Base-by-base conservation (phyloP, 805 yeast species). In the Saccharomyces eubayanus region DNA sequence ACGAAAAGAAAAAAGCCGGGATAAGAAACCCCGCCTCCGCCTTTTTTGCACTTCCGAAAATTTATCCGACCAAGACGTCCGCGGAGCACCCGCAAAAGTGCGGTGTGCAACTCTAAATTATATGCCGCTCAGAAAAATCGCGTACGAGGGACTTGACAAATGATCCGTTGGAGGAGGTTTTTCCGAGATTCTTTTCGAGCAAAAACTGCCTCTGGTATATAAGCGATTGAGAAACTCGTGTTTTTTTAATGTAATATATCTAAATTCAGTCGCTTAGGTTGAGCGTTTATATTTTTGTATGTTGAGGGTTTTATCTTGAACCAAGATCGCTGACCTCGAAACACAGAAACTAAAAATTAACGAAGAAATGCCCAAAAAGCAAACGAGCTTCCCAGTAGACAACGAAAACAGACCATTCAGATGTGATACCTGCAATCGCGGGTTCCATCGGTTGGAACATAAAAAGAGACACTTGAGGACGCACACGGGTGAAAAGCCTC, bases 401-500 rank as follows among this genome's bases (percentile, higher is more conserved):
- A 62, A 61, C 20, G 60, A 58, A 14, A 71, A 74, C 36, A 72
- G 96, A 58, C 97, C 96, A 2, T 90, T 87, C 75, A 82, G 83
- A 62, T 89, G 97, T 64, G 84, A 91, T 21, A 75, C 87, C 62
- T 89, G 97, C 70, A 83, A 81, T 50, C 87, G 89, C 72, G 89
- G 95, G 9, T 89, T 89, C 68, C 92, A 88, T 68, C 77, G 96
- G 56, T 74, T 89, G 49, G 97, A 89, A 69, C 97, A 89, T 69
- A 95, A 88, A 66, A 89, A 96, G 11, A 78, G 97, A 60, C 97
- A 89, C 68, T 85, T 90, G 60, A 76, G 96, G 54, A 89, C 96
- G 9, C 96, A 89, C 72, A 89, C 97, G 0, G 97, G 97, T 49
- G 96, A 89, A 68, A 87, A 89, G 67, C 96, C 96, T 2, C 94